These are phyloP conservation scores for Populus simonii DNA, from an alignment of 345 rosid species.

Conservation along the genomic window DNA sequence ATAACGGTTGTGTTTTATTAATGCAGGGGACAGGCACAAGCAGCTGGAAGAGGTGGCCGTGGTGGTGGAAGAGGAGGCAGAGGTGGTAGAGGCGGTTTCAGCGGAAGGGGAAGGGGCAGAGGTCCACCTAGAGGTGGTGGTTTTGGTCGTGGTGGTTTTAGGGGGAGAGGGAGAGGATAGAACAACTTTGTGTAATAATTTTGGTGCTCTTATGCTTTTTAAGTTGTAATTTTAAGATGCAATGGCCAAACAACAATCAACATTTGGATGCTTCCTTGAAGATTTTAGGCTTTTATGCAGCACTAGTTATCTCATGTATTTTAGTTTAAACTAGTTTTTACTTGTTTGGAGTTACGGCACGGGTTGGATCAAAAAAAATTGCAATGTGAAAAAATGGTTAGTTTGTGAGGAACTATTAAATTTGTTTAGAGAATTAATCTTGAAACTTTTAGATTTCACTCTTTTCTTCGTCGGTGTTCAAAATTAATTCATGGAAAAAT, in stretches of 20 bases:
- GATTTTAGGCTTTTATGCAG: conserved; percentile 1
- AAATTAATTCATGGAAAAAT: no score
- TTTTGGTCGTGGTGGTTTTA: conserved; percentile 62
- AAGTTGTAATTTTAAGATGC: conserved; percentile 12
- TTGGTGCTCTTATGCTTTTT: conserved; percentile 11
- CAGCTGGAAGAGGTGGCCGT: conserved; percentile 21
- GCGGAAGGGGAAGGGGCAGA: conserved; percentile 62
- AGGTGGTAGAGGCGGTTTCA: conserved; percentile 36
- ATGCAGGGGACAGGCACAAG: conserved; percentile 26
- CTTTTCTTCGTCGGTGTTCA: no score
- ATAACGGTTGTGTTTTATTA: neutral
- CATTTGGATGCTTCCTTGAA: conserved; percentile 10
- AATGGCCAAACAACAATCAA: conserved; percentile 11
- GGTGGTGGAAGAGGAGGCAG: conserved; percentile 20
- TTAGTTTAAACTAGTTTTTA: neutral
- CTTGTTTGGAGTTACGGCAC: neutral
- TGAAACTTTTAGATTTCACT: no score
- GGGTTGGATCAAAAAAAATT: no score
- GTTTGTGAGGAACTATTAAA: no score
- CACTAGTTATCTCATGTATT: neutral
- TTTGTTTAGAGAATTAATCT: no score
- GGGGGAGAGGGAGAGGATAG: conserved; percentile 67
- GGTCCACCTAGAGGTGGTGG: conserved; percentile 57
- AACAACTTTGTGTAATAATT: conserved; percentile 19
- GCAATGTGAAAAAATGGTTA: no score